These are phyloP conservation scores for Psilocybe azurescens DNA, from an alignment of 768 basidiomycete species.

Conservation along the genomic window DNA sequence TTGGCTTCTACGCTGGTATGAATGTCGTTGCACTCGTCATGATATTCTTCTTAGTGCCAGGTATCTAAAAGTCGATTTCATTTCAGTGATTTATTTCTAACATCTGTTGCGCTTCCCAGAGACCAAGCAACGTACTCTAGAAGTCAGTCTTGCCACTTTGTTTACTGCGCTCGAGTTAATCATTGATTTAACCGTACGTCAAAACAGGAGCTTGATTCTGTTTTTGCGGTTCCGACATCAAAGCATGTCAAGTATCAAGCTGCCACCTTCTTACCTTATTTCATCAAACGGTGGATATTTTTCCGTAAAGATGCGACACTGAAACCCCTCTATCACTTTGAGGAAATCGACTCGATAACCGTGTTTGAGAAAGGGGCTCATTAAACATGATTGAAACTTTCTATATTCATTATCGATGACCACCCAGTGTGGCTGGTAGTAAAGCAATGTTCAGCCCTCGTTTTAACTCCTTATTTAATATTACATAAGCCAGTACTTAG, in stretches of 20 bases:
- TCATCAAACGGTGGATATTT: conserved; percentile 47
- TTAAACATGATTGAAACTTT: neutral
- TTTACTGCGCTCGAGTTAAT: neutral
- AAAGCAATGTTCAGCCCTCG: too few relatives aligned
- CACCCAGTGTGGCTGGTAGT: too few relatives aligned
- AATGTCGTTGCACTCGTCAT: conserved; percentile 53
- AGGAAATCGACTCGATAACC: conserved; percentile 49
- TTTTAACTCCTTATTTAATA: too few relatives aligned
- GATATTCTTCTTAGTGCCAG: conserved; percentile 57
- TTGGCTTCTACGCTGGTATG: conserved; percentile 57
- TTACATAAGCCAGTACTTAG: too few relatives aligned
- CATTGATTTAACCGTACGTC: neutral
- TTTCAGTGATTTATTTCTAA: neutral
- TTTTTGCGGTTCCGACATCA: conserved; percentile 51
- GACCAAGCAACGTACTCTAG: conserved; percentile 55
- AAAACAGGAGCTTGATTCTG: conserved; percentile 42
- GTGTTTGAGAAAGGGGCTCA: conserved; percentile 45
- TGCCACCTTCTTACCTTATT: conserved; percentile 46
- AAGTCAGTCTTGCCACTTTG: conserved; percentile 19
- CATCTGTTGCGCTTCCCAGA: conserved; percentile 27
- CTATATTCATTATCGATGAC: too few relatives aligned
- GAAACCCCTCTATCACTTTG: conserved; percentile 52
- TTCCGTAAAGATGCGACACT: conserved; percentile 38
- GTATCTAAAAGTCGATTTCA: conserved; percentile 26
- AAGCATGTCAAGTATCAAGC: conserved; percentile 47